Base-by-base conservation (phyloP, 371 early-diverging fungal genomes). In the Rhizopus sp. region DNA sequence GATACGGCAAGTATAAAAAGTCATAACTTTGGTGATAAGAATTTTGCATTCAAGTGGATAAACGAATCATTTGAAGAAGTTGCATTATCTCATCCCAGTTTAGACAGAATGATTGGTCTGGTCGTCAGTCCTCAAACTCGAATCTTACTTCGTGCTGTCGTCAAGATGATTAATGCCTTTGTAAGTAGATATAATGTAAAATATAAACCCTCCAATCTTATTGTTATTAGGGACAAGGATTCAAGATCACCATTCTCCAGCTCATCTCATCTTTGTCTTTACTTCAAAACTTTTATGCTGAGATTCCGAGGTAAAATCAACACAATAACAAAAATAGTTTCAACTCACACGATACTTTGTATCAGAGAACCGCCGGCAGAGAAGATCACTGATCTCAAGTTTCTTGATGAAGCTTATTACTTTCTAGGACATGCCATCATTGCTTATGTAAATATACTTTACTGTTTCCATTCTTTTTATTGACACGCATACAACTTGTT, bases 171-270 rank as follows among this genome's bases (percentile, higher is more conserved):
- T 37, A 73, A 71, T 39, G 79, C 76, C 15, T 79, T 79, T 69
- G 77, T 77, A 63, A 55, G 62, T 62, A 53, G 40, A 15, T 30
- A n/a, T 45, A 5, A 48, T 40, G 7, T 45, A 9, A 30, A 58
- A 5, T 53, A 10, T 46, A 34, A 53, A 16, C 13, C 17, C 35
- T 32, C 40, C 5, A 46, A 16, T n/a, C 9, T 29, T 47, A 12
- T 12, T 31, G 37, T 10, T 12, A 35, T 46, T 61, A 76, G 81
- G 84, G 86, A 30, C 91, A 93, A 73, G 93, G 92, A 10, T 82
- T 92, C 41, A 90, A 88, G 54, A 68, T 91, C 46, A 84, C 86
- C 4, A 77, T 84, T 32, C 62, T 88, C 0, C 88, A 92, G 62
- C 68, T 93, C 15, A 58, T 92, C 13, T 83, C 86, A 4, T 90